These are phyloP conservation scores for Colletotrichum trifolii DNA, from an alignment of 2,329 filamentous ascomycete species.

Conservation along the genomic window DNA sequence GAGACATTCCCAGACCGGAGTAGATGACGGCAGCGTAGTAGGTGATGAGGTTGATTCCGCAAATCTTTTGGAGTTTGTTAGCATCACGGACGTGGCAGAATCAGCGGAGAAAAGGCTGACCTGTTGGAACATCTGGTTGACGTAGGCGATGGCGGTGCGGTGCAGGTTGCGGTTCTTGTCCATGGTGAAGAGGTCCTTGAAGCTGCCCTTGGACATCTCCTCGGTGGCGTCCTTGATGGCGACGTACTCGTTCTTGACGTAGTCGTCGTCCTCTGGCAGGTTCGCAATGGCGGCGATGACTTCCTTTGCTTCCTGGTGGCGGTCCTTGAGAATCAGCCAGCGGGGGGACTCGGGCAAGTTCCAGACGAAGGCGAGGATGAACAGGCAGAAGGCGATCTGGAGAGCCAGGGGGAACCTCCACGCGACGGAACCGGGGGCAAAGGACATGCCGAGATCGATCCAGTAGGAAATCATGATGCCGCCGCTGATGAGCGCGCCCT, in stretches of 20 bases:
- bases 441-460: conserved; percentile 69
- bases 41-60: conserved; percentile 44
- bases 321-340: conserved; percentile 53
- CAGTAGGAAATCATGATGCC: conserved; percentile 70
- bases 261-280: conserved; percentile 56
- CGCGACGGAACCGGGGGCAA: conserved; percentile 58
- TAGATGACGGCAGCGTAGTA: conserved; percentile 41
- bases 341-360: conserved; percentile 65
- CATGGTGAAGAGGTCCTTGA: conserved; percentile 69
- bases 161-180: conserved; percentile 66
- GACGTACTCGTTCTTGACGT: conserved; percentile 64
- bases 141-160: conserved; percentile 64
- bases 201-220: conserved; percentile 66
- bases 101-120: too few species aligned
- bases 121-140: conserved; percentile 65
- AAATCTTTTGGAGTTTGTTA: conserved; percentile 42
- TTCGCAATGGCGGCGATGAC: conserved; percentile 56
- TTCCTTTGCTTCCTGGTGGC: conserved; percentile 54
- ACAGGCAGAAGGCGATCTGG: conserved; percentile 67
- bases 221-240: conserved; percentile 72
- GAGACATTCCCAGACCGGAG: conserved; percentile 61
- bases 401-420: conserved; percentile 73
- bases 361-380: conserved; percentile 65
- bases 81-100: too few species aligned
- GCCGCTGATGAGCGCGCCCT: conserved; percentile 67